A percentile compares a stretch with the other conserved stretches of the same genome.
Conservation (phyloP, 2,329 filamentous ascomycete species). For the Talaromyces sp. region DNA sequence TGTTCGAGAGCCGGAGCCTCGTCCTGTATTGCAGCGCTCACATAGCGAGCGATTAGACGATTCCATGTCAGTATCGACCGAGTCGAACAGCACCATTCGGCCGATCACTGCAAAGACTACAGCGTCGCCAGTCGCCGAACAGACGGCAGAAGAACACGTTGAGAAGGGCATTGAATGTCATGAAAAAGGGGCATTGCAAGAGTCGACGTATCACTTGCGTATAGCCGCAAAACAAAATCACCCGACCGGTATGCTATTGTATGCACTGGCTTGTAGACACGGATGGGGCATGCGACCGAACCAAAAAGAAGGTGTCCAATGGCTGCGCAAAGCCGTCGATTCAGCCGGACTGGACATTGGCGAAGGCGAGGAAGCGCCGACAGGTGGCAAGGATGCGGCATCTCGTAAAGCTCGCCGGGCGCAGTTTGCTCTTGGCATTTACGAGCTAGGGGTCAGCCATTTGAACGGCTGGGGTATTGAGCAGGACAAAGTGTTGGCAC, state of each 20-base stretch:
- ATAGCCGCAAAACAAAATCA: slow-evolving; percentile 81
- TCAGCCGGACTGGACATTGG: slow-evolving; percentile 76
- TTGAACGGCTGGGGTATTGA: slow-evolving; percentile 98
- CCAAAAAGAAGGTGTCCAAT: slow-evolving; percentile 82
- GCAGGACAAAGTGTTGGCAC: slow-evolving; percentile 80
- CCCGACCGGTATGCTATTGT: slow-evolving; percentile 92
- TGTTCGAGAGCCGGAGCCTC: slow-evolving; percentile 11
- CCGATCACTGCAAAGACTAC: slow-evolving; percentile 33
- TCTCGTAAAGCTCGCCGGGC: slow-evolving; percentile 82
- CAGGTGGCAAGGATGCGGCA: slow-evolving; percentile 55
- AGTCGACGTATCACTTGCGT: slow-evolving; percentile 93
- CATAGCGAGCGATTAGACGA: slow-evolving; percentile 32
- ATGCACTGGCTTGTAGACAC: slow-evolving; percentile 89
- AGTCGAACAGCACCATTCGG: slow-evolving; percentile 62
- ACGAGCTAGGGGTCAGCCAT: slow-evolving; percentile 92
- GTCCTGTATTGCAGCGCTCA: slow-evolving; percentile 19
- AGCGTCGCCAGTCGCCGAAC: slow-evolving; percentile 26
- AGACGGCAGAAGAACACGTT: slow-evolving; percentile 74
- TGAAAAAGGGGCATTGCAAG: slow-evolving; percentile 79
- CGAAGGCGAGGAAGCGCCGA: slow-evolving; percentile 59
- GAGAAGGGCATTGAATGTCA: slow-evolving; percentile 87
- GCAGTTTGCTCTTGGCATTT: slow-evolving; percentile 92
- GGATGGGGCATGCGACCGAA: slow-evolving; percentile 98
- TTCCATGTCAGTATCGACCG: slow-evolving; percentile 54
- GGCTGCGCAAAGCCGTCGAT: slow-evolving; percentile 89